phyloP scores from a whole-genome alignment of 1,139 yeast genomes.

The Kluyveromyces sp. region DNA sequence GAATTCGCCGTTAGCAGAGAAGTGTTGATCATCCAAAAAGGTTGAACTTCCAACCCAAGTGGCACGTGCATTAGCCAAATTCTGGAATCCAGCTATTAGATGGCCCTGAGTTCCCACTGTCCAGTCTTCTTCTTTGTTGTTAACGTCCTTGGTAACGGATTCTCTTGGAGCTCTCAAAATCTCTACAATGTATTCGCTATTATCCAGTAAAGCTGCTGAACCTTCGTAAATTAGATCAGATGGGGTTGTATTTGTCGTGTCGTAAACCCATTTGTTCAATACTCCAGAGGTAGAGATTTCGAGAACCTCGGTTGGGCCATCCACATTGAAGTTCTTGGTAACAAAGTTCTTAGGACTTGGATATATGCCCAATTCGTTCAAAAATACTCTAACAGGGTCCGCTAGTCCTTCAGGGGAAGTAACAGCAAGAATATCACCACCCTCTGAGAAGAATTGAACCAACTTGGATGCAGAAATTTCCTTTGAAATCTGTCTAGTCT shows the following conservation, averaged over 20 bases:
- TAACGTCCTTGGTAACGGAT: conserved; percentile 41
- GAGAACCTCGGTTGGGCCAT: conserved; percentile 19
- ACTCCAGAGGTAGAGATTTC: conserved; percentile 16
- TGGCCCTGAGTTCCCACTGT: conserved; percentile 76
- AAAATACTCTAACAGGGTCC: conserved; percentile 57
- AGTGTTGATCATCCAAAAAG: conserved; percentile 37
- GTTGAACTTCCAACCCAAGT: conserved; percentile 70
- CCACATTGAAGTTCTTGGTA: conserved; percentile 42
- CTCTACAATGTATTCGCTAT: conserved; percentile 63
- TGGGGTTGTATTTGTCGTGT: conserved; percentile 9
- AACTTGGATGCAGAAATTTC: conserved; percentile 37
- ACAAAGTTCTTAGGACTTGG: conserved; percentile 70
- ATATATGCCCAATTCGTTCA: conserved; percentile 74
- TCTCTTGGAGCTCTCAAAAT: conserved; percentile 62
- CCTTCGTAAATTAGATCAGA: conserved; percentile 34
- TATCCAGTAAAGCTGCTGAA: conserved; percentile 48
- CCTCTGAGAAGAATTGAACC: conserved; percentile 47
- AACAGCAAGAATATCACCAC: conserved; percentile 70
- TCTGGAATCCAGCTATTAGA: conserved; percentile 76
- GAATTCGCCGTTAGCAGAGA: conserved; percentile 28
- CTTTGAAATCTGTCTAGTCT: conserved; percentile 36
- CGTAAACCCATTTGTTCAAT: conserved; percentile 19
- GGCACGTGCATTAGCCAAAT: conserved; percentile 68
- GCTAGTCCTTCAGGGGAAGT: conserved; percentile 54
- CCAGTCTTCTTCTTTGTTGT: conserved; percentile 56